phyloP scores from a whole-genome alignment of 345 rosid species.

The Eucalyptus decipiens region DNA sequence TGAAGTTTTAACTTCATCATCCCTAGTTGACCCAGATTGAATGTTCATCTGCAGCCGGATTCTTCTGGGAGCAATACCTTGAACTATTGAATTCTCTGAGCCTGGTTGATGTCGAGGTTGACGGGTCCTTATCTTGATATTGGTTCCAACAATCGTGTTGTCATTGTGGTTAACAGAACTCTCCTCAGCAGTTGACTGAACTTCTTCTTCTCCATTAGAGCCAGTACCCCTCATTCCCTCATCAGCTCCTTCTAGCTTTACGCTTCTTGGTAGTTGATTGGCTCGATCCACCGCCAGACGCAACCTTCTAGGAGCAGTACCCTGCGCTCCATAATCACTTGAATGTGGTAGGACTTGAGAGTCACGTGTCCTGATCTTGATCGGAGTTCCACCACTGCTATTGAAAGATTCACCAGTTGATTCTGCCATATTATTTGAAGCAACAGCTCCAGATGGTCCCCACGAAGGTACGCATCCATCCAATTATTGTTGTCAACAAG shows the following conservation, averaged over 20 bases:
- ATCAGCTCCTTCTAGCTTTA: background rate
- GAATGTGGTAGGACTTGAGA: conserved; percentile 11
- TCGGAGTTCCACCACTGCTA: conserved; percentile 16
- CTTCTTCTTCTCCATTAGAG: background rate
- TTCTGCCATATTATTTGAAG: conserved; percentile 18
- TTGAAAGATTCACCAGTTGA: conserved; percentile 14
- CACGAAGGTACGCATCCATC: background rate
- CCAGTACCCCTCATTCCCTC: background rate
- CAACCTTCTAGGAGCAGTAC: conserved; percentile 30
- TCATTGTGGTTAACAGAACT: conserved; percentile 7
- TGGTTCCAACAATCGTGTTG: conserved; percentile 14
- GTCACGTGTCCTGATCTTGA: conserved; percentile 36
- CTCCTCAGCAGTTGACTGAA: conserved; percentile 1
- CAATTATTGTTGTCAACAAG: background rate
- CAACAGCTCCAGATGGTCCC: background rate
- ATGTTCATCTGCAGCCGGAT: conserved; percentile 22
- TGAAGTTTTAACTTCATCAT: background rate
- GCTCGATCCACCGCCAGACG: background rate
- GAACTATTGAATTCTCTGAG: conserved; percentile 8
- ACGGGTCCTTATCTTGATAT: conserved; percentile 39
- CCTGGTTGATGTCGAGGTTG: conserved; percentile 14
- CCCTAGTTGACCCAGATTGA: background rate
- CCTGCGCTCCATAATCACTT: conserved; percentile 19
- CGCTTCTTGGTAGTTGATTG: background rate
- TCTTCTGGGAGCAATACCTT: conserved; percentile 66